Percentiles rank a stretch among this genome's conserved stretches.
Conservation (phyloP, 176 grass and related monocot species). For the Stipa capillata region DNA sequence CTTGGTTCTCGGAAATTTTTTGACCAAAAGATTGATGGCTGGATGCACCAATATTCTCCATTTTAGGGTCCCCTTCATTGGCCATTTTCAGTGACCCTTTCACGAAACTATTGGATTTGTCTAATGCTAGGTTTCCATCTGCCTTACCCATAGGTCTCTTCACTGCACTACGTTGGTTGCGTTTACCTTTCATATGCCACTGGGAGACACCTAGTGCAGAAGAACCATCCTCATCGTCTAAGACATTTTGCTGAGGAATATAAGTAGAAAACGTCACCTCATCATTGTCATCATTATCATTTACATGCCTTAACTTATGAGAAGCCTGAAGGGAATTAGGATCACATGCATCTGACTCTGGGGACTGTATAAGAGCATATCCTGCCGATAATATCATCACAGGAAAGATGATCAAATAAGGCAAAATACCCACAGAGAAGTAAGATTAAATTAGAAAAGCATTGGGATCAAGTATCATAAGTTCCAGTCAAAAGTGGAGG, state of each 20-base stretch:
- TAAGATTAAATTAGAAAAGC: background rate
- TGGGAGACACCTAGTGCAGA: slow-evolving; percentile 45
- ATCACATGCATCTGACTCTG: slow-evolving; percentile 25
- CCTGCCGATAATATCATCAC: slow-evolving; percentile 24
- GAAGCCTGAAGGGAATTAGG: slow-evolving; percentile 31
- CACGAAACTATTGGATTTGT: slow-evolving; percentile 32
- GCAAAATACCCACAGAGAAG: background rate
- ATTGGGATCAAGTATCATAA: background rate
- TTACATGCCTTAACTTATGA: slow-evolving; percentile 35
- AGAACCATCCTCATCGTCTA: slow-evolving; percentile 33
- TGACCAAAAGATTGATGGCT: slow-evolving; percentile 21
- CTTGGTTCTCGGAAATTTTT: slow-evolving; percentile 41
- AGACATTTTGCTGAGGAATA: slow-evolving; percentile 19
- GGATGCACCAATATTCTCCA: slow-evolving; percentile 17
- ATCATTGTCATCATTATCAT: background rate
- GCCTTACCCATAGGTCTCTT: slow-evolving; percentile 28
- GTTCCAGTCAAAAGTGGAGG: background rate
- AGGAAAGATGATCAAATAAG: background rate
- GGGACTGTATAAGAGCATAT: slow-evolving; percentile 33
- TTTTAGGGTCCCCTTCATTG: slow-evolving; percentile 16
- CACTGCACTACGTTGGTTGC: slow-evolving; percentile 49
- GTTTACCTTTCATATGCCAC: slow-evolving; percentile 86
- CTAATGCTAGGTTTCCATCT: slow-evolving; percentile 29
- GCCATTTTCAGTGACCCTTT: slow-evolving; percentile 3
- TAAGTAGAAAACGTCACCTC: slow-evolving; percentile 11